Conservation (phyloP, 176 grass and related monocot species). For the Elymus sibiricus region DNA sequence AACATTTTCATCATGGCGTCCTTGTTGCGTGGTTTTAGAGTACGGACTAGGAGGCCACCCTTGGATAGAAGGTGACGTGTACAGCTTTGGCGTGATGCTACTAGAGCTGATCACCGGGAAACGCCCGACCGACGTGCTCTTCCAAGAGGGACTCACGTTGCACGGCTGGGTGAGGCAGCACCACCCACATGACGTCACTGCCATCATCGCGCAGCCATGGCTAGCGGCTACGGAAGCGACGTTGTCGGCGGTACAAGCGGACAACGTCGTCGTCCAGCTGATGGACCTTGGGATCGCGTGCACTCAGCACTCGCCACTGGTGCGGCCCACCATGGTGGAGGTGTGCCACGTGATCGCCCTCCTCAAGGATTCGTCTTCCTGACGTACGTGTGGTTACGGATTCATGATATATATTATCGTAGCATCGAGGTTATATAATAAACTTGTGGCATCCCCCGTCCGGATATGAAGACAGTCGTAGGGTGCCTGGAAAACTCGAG, state of each 20-base stretch:
- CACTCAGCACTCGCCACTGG: conserved; percentile 60
- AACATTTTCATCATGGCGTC: background rate
- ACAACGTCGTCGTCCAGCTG: conserved; percentile 45
- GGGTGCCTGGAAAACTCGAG: too few relatives aligned
- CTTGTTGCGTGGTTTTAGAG: conserved; percentile 41
- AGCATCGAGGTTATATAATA: too few relatives aligned
- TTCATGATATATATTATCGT: background rate
- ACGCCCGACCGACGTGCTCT: conserved; percentile 73
- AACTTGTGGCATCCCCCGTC: too few relatives aligned
- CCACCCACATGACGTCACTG: conserved; percentile 53
- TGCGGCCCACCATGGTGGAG: conserved; percentile 66
- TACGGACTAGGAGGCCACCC: conserved; percentile 81
- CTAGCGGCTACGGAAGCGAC: conserved; percentile 13
- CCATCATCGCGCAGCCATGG: conserved; percentile 36
- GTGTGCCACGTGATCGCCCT: conserved; percentile 57
- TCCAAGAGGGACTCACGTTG: conserved; percentile 78
- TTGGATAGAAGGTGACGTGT: conserved; percentile 76
- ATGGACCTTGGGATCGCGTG: conserved; percentile 78
- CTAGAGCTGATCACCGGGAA: conserved; percentile 79
- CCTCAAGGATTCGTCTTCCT: conserved; percentile 48
- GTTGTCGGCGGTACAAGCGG: background rate
- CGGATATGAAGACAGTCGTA: too few relatives aligned
- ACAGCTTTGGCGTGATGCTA: conserved; percentile 91
- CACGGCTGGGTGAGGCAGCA: conserved; percentile 72
- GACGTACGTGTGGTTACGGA: background rate